Base-by-base conservation (phyloP, 139 green algal genomes). In the Coelastrella sp. region DNA sequence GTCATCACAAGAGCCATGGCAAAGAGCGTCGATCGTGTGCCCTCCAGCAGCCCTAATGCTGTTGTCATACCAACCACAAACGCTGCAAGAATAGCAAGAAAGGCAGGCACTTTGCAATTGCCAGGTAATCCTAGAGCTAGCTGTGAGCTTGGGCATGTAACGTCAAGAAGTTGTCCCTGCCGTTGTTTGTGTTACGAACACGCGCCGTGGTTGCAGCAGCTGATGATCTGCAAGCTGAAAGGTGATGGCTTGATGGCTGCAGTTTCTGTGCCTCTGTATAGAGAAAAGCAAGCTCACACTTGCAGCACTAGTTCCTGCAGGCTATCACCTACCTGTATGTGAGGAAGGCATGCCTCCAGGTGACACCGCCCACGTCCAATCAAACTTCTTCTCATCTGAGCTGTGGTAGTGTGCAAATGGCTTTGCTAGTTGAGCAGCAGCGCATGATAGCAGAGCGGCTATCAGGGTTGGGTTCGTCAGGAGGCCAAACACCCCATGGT, bases 31-130 rank as follows among this genome's bases (percentile, higher is more conserved):
- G 65, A 94, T 70, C 74, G 87, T 8, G 94, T 96, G 25, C 96
- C 96, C 14, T 94, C 24, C 10, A 95, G 84, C 7, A 96, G 80
- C 56, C 91, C 96, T 6, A 98, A 75, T 0, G 95, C 93, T 25
- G 97, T 95, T 0, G 96, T 96, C 9, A 98, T 88, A 0, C 90
- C 95, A 20, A 96, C 91, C 6, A 97, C 95, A 35, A 97, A 91
- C 11, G 95, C 94, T 83, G 75, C 25, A 59, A 24, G 25, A 58
- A 15, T 78, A 19, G 8, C 72, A 78, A 9, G n/a, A 19, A 25
- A 78, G 72, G 72, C 35, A 49, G 35, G 35, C 35, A 49, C 35
- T 49, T 5, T 49, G 35, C 35, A 49, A 3, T 49, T 49, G 35
- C 35, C 35, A 49, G 35, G 35, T 49, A 49, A 3, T 49, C 35